phyloP scores from a whole-genome alignment of 2,329 filamentous ascomycete species.

The Ascochyta viciae-villosae region DNA sequence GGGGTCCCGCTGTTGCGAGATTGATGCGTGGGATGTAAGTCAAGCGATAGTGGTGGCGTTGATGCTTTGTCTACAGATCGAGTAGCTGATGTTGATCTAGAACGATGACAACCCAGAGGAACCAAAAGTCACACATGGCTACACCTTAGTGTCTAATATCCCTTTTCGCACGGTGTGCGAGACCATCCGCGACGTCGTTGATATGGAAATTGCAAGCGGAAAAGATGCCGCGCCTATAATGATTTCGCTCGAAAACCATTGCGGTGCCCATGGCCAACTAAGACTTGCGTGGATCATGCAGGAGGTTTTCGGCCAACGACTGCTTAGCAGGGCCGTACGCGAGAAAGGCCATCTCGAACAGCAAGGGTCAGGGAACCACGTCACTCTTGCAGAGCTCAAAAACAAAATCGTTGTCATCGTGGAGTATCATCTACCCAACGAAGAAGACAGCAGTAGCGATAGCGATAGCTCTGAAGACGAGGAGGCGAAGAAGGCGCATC shows the following conservation, averaged over 20 bases:
- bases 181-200: slow-evolving; percentile 68
- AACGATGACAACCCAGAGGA: slow-evolving; percentile 65
- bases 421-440: slow-evolving; percentile 67
- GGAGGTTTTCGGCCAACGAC: slow-evolving; percentile 66
- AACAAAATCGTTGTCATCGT: slow-evolving; percentile 72
- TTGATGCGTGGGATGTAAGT: slow-evolving; percentile 71
- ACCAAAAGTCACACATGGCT: slow-evolving; percentile 75
- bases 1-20: slow-evolving; percentile 74
- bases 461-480: slow-evolving; percentile 47
- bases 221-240: slow-evolving; percentile 64
- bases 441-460: slow-evolving; percentile 52
- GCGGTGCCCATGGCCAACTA: slow-evolving; percentile 63
- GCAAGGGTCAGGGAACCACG: slow-evolving; percentile 59
- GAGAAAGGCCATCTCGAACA: slow-evolving; percentile 65
- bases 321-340: slow-evolving; percentile 65
- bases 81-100: neutral
- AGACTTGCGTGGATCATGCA: slow-evolving; percentile 70
- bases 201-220: slow-evolving; percentile 61
- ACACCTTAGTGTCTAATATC: slow-evolving; percentile 71
- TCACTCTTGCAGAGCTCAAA: slow-evolving; percentile 65
- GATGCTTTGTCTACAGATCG: neutral
- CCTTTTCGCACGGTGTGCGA: slow-evolving; percentile 71
- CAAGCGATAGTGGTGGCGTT: neutral
- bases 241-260: slow-evolving; percentile 73
- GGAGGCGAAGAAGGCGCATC: slow-evolving; percentile 58